Evolutionary conservation across 106 monocot genomes (phyloP), one percentile per base, ranked within the genome.

Genomic region (Platanthera zijinensis): DNA sequence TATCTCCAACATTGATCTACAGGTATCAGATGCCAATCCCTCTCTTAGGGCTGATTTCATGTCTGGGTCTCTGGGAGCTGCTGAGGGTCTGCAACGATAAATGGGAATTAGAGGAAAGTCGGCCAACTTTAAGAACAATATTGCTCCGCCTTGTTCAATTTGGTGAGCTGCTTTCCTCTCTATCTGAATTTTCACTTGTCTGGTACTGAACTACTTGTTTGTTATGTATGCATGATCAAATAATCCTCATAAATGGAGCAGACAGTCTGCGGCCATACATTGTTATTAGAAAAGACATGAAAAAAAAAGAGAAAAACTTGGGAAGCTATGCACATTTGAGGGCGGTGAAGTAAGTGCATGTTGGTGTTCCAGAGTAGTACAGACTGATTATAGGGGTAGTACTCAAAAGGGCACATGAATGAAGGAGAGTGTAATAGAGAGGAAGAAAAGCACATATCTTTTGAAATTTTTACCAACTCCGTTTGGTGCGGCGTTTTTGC

Each of bases 21-120:
- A 96, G 96, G 83, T 97, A 97, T 64, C 82, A 82, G 77, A 91
- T 91, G 93, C 97, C 97, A 14, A 30, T 91, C 9, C 80, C 86
- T 17, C 78, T 97, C 28, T 10, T 97, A 19, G 94, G 94, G 14
- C 70, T 88, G 79, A 17, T 94, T 13, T 39, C 71, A 10, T 79
- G 91, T 51, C 71, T 97, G 71, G 75, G 57, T 10, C 68, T 97
- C 9, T 97, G 97, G 97, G 97, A 97, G 72, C n/a, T 74, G 30
- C 57, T 94, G 76, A 84, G 89, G 71, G 82, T 86, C 73, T 89
- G 80, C 75, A 75, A 67, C 57, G 73, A 77, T 13, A 81, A 39
- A 54, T 94, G 89, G 89, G 83, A 78, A 28, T 50, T 87, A 74
- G 85, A 87, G 82, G 75, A 84, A 74, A 82, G 75, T 32, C 53